Base-by-base conservation (phyloP, 108 stramenopile genomes). In the Phaeodactylum tricornutum region DNA sequence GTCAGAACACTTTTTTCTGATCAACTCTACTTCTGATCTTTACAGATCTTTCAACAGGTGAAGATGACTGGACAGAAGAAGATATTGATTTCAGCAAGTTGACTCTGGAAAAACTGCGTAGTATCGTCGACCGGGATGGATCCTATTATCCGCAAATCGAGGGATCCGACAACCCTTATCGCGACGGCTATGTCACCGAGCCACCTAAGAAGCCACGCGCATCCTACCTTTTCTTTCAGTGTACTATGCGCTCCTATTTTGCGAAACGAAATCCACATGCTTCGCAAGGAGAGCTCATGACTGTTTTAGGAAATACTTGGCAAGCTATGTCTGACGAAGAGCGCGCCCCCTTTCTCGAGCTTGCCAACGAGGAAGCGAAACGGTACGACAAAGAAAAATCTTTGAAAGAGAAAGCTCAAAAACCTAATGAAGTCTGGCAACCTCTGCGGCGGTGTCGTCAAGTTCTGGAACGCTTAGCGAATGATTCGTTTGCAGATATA, bases 181-280 rank as follows among this genome's bases (percentile, higher is more conserved):
- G 86, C 16, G 91, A 93, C 53, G 91, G 91, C 37, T 87, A 78
- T 45, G 29, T 84, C 23, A 88, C 84, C 3, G 79, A 84, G 52
- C 81, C 91, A 12, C 91, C 91, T n/a, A 79, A 71, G 41, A 87
- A 84, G 52, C 84, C 91, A 12, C 62, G 86, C 19, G 79, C 87
- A 11, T 87, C 86, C 15, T 88, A 86, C 44, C 66, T 84, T 0
- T 77, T 88, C 51, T 93, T 79, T 53, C 86, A 85, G 46, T 67
- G 79, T 26, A 63, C 75, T 3, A 73, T 84, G 55, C 79, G 84
- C 26, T 54, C 66, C 4, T 75, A 74, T 44, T 90, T 83, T 57
- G 51, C 61, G 11, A 90, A 78, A 52, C 43, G 43, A 16, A 54
- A 86, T 51, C 79, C 81, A 16, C 46, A 71, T 29, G 64, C 73